Base-by-base conservation (phyloP, 1,139 yeast species). In the Arxiozyma bovina region DNA sequence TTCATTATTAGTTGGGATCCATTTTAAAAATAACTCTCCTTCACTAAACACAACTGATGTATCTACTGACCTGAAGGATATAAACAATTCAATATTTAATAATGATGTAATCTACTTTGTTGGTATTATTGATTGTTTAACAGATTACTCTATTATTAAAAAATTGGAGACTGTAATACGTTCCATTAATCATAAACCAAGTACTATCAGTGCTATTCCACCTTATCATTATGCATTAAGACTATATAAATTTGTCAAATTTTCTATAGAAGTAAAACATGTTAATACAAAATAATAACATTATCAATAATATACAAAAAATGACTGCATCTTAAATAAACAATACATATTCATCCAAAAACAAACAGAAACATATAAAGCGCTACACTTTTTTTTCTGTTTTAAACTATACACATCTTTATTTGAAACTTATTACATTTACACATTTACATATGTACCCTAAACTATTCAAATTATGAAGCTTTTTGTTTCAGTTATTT, bases 41-140 rank as follows among this genome's bases (percentile, higher is more conserved):
- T n/a, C 64, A 86, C 86, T 67, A 96, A 96, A 20, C 96, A 44
- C 23, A 22, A 17, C 45, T 12, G 44, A 38, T 23, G 22, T 18
- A 85, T 63, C 82, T 20, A 23, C 17, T 23, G 30, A 22, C 12
- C 8, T 47, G 61, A 76, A 79, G 53, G 11, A 27, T 27, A 8
- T 27, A 27, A 27, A 27, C 30, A 27, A 27, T 27, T 27, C 30
- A 27, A 27, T 27, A 27, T 27, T 8, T 27, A 88, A 89, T 22
- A 66, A 81, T 51, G 76, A 80, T 27, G 82, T 85, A 57, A 81
- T 93, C 17, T 93, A 93, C 70, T 93, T 90, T 65, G 73, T 93
- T 61, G 98, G 99, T 15, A 84, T 93, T 50, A 93, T 93, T 63
- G 99, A 93, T 67, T 91, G 96, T 69, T 75, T 93, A 60, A 93